Percentiles rank a stretch among this genome's conserved stretches.
phyloP scores from a whole-genome alignment of 2,329 filamentous ascomycete genomes.

The Drechmeria coniospora region DNA sequence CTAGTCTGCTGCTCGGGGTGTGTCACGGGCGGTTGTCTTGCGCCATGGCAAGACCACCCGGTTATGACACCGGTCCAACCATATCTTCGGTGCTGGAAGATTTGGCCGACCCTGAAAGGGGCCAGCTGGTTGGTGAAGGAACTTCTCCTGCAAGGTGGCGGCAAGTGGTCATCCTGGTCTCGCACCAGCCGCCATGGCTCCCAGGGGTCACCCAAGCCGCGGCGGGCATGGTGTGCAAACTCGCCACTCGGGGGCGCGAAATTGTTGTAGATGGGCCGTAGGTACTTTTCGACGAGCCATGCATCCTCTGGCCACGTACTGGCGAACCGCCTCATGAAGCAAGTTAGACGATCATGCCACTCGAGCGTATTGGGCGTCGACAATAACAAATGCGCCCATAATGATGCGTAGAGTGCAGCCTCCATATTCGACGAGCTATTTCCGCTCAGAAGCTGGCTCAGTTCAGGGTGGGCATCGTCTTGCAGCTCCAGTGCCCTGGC shows the following conservation, averaged over 20 bases:
- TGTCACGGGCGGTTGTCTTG: constrained; percentile 12
- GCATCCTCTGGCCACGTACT: constrained; percentile 44
- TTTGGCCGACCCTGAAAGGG: constrained; percentile 57
- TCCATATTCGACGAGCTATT: constrained; percentile 29
- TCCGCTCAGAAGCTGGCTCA: constrained; percentile 20
- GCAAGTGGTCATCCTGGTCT: constrained; percentile 26
- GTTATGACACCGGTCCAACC: constrained; percentile 68
- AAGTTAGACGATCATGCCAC: constrained; percentile 46
- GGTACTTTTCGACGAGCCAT: constrained; percentile 52
- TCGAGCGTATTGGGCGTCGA: constrained; percentile 29
- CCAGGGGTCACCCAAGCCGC: constrained; percentile 14
- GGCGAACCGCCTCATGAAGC: constrained; percentile 36
- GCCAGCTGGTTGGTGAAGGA: constrained; percentile 9
- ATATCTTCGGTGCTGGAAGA: constrained; percentile 73
- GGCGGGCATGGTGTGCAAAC: constrained; percentile 12
- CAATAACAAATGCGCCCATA: constrained; percentile 55
- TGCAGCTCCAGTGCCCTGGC: constrained; percentile 14
- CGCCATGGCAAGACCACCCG: constrained; percentile 56
- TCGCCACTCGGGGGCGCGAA: constrained; percentile 18
- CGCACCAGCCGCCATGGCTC: constrained; percentile 20
- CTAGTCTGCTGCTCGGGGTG: constrained; percentile 12
- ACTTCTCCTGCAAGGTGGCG: constrained; percentile 18
- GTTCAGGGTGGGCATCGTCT: constrained; percentile 11
- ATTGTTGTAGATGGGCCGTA: constrained; percentile 41
- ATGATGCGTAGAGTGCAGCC: constrained; percentile 51